These are phyloP conservation scores for Castanopsis chinensis DNA, from an alignment of 306 rosid genomes.

Conservation along the genomic window DNA sequence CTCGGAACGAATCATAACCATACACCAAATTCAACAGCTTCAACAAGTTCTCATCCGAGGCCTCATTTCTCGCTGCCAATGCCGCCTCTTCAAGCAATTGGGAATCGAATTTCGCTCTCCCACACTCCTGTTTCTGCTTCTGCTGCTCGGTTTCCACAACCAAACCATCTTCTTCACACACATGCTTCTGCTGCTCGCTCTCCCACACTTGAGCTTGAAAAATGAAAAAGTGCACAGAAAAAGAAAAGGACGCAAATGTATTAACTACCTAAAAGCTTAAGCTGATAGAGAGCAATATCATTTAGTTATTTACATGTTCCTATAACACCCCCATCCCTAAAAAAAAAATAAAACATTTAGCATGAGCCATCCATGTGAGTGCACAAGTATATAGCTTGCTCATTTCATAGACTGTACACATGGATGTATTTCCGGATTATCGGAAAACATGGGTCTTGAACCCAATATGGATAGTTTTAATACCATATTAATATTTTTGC, in stretches of 20 bases:
- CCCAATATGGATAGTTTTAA: not conserved
- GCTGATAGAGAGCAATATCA: not conserved
- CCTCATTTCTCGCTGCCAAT: conserved; percentile 39
- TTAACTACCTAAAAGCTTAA: not conserved
- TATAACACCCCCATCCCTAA: not conserved
- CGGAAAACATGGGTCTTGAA: not conserved
- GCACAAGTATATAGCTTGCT: not conserved
- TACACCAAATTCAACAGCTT: conserved; percentile 53
- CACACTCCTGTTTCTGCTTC: conserved; percentile 32
- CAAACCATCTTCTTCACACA: conserved; percentile 42
- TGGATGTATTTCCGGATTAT: not conserved
- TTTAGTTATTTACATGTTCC: not conserved
- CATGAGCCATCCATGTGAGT: not conserved
- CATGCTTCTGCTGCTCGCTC: no score
- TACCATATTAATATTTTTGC: not conserved
- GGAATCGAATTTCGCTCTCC: conserved; percentile 32
- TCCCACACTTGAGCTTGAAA: not conserved
- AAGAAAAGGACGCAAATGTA: not conserved
- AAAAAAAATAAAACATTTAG: not conserved
- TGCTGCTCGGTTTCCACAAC: conserved; percentile 25
- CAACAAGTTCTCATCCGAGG: conserved; percentile 69
- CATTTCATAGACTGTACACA: not conserved
- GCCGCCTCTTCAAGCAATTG: conserved; percentile 42
- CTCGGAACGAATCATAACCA: conserved; percentile 74
- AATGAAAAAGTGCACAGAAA: not conserved